phyloP scores from a whole-genome alignment of 169 alveolate species.

The Plasmodium gonderi region DNA sequence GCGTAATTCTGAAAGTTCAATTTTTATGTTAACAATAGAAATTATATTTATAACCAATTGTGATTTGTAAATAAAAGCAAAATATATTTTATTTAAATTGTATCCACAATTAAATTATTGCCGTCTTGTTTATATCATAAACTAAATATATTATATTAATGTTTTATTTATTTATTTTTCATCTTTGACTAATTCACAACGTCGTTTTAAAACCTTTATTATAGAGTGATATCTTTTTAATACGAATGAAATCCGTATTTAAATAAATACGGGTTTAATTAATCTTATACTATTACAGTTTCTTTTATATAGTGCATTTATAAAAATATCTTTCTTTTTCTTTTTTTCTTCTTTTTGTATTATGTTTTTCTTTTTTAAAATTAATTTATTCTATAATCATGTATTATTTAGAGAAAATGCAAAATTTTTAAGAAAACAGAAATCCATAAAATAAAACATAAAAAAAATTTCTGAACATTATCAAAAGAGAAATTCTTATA shows the following conservation, averaged over 20 bases:
- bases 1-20: too few species aligned
- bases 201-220: not conserved
- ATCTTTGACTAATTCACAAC: too few species aligned
- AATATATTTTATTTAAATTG: too few species aligned
- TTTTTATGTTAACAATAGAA: too few species aligned
- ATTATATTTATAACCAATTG: too few species aligned
- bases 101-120: too few species aligned
- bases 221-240: not conserved
- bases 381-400: not conserved
- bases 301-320: not conserved
- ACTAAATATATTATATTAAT: too few species aligned
- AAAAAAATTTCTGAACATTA: not conserved
- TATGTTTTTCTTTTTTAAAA: not conserved
- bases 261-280: too few species aligned
- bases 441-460: not conserved
- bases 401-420: not conserved
- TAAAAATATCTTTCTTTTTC: not conserved
- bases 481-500: not conserved
- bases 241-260: too few species aligned
- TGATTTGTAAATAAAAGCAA: too few species aligned
- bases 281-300: not conserved
- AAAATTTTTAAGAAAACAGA: not conserved
- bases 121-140: too few species aligned
- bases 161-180: too few species aligned
- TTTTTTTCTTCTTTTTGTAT: not conserved